A percentile compares a stretch with the other conserved stretches of the same genome.
Conservation (phyloP, 805 yeast genomes). For the Saccharomyces kudriavzevii region DNA sequence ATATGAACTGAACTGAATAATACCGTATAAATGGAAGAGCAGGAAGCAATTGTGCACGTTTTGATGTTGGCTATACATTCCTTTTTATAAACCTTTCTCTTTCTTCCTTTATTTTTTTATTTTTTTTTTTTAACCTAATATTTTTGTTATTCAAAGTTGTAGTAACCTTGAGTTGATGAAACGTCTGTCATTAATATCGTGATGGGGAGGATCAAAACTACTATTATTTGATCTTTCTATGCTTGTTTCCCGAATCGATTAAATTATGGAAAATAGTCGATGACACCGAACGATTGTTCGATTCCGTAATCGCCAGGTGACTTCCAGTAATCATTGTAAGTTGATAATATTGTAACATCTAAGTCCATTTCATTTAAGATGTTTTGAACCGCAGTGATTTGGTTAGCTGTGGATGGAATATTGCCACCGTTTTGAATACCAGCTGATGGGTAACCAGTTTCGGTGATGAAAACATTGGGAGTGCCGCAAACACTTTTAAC, state of each 20-base stretch:
- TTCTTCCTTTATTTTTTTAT: not conserved
- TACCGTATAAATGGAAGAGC: not conserved
- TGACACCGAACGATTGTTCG: conserved; percentile 80
- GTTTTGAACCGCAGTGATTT: conserved; percentile 54
- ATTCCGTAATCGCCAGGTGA: conserved; percentile 72
- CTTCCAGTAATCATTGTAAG: conserved; percentile 86
- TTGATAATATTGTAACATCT: conserved; percentile 64
- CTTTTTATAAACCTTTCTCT: not conserved
- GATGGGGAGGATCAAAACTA: not conserved
- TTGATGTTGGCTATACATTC: not conserved
- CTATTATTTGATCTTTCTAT: not conserved
- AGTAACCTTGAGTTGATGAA: not conserved
- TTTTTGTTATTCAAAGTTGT: not conserved
- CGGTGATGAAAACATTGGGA: conserved; percentile 56
- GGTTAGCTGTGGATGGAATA: conserved; percentile 64
- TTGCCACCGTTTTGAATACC: conserved; percentile 69
- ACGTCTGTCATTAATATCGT: not conserved
- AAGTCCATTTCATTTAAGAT: conserved; percentile 52
- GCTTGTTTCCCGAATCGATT: not conserved
- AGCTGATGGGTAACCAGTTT: conserved; percentile 81
- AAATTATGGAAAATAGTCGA: conserved; percentile 24
- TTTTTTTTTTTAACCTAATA: not conserved
- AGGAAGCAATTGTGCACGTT: not conserved
- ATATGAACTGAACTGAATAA: not conserved
- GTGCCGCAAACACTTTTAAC: conserved; percentile 49